Base-by-base conservation (phyloP, 495 filamentous ascomycete genomes). In the Trichoderma asperelloides region DNA sequence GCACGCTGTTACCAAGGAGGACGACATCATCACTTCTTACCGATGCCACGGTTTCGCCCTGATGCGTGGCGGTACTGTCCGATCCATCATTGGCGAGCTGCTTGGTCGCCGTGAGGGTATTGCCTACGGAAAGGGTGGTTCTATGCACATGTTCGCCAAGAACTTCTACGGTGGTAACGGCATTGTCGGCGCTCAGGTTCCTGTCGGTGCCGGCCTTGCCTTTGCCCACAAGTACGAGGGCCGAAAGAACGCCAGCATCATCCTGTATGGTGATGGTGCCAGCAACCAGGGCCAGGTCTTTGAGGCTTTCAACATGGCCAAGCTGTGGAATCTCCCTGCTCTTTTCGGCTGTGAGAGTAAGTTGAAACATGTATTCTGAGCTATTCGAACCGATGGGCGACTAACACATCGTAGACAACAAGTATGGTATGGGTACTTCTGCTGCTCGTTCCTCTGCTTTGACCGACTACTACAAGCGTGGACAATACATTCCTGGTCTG, bases 381-480 rank as follows among this genome's bases (percentile, higher is more conserved):
- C n/a, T 9, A 40, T 40, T 8, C 3, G 40, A 66, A 30, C 67
- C 5, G 18, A 45, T 40, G 39, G 6, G 12, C 6, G 43, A 37
- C 66, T 72, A 70, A 75, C 73, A 60, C 2, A 43, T 40, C 64
- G 16, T 67, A 98, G 94, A 98, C 86, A 98, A 98, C 88, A 98
- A 98, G 82, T 98, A 98, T 81, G 95, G 95, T 78, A 98, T 98
- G 95, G 95, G 96, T 79, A 98, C 95, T 64, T 91, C 95, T 66
- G 95, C 95, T 69, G 89, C 91, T 76, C 92, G 95, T 72, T 90
- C 95, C 70, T 91, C 94, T 69, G 95, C 95, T 70, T 80, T 97
- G 71, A 97, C 95, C 75, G 96, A 98, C 78, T 98, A 98, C 89
- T 98, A 98, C 88, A 97, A 98, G 87, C 96, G 95, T 80, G 95